phyloP scores from a whole-genome alignment of 1,284 basidiomycete species.

The Caloboletus inedulis region DNA sequence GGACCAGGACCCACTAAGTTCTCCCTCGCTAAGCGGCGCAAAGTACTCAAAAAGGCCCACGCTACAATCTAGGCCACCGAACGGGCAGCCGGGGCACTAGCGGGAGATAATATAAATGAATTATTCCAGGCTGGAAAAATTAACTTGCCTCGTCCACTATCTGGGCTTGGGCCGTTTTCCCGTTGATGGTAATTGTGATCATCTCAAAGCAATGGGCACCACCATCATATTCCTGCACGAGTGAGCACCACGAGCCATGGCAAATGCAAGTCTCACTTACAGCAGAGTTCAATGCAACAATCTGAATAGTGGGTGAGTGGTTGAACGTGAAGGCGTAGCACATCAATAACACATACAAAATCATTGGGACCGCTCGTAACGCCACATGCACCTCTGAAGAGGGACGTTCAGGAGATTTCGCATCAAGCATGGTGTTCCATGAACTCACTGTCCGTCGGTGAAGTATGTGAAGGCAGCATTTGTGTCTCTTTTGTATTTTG shows the following conservation, averaged over 20 bases:
- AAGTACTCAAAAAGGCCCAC: slow-evolving; percentile 46
- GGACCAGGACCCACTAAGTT: slow-evolving; percentile 41
- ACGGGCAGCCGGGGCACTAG: slow-evolving; percentile 41
- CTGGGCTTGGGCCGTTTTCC: slow-evolving; percentile 50
- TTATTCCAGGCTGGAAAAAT: background rate
- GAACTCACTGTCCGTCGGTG: slow-evolving; percentile 24
- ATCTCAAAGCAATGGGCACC: slow-evolving; percentile 50
- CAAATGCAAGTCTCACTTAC: slow-evolving; percentile 24
- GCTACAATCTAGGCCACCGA: slow-evolving; percentile 48
- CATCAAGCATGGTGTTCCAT: background rate
- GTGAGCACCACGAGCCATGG: slow-evolving; percentile 3
- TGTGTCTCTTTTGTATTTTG: slow-evolving; percentile 19
- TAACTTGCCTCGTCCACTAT: slow-evolving; percentile 49
- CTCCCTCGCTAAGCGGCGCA: slow-evolving; percentile 33
- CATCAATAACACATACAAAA: slow-evolving; percentile 20
- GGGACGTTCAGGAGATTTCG: background rate
- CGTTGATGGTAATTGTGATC: slow-evolving; percentile 55
- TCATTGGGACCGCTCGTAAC: slow-evolving; percentile 22
- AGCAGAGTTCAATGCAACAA: slow-evolving; percentile 42
- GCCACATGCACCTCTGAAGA: slow-evolving; percentile 31
- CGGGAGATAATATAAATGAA: background rate
- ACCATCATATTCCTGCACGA: slow-evolving; percentile 35
- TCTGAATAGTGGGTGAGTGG: slow-evolving; percentile 29
- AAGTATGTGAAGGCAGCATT: slow-evolving; percentile 29
- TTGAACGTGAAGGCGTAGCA: background rate